Conservation (phyloP, 805 yeast genomes). For the Ogataea trehaloabstinens region DNA sequence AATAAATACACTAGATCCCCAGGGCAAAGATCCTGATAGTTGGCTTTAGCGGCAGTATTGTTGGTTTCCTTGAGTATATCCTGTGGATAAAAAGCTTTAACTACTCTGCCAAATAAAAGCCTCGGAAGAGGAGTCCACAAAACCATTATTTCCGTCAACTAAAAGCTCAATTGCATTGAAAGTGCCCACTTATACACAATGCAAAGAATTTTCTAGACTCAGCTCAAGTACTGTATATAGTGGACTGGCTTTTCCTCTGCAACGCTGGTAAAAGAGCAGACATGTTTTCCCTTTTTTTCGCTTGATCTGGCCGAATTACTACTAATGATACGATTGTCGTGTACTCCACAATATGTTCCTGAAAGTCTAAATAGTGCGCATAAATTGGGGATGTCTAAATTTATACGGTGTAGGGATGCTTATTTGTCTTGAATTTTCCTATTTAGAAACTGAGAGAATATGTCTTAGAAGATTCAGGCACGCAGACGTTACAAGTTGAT, state of each 20-base stretch:
- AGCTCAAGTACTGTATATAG: too few relatives aligned
- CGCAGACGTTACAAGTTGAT: too few relatives aligned
- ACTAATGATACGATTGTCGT: too few relatives aligned
- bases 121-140: conserved; percentile 50
- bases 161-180: background rate
- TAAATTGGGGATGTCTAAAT: too few relatives aligned
- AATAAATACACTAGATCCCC: conserved; percentile 80
- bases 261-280: background rate
- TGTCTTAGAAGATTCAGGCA: too few relatives aligned
- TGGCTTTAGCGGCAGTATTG: conserved; percentile 10
- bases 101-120: conserved; percentile 42
- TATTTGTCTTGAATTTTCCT: too few relatives aligned
- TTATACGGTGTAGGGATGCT: too few relatives aligned
- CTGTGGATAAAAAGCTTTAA: conserved; percentile 46
- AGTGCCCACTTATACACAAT: too few relatives aligned
- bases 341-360: too few relatives aligned
- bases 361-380: too few relatives aligned
- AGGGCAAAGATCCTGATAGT: conserved; percentile 52
- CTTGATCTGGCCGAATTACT: background rate
- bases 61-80: conserved; percentile 24
- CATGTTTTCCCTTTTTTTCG: background rate
- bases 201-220: too few relatives aligned
- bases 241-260: background rate
- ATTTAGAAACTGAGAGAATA: too few relatives aligned
- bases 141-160: conserved; percentile 12